Evolutionary conservation across 331 rosid genomes (phyloP), one percentile per base, ranked within the genome.

Genomic region (Quercus phellos): DNA sequence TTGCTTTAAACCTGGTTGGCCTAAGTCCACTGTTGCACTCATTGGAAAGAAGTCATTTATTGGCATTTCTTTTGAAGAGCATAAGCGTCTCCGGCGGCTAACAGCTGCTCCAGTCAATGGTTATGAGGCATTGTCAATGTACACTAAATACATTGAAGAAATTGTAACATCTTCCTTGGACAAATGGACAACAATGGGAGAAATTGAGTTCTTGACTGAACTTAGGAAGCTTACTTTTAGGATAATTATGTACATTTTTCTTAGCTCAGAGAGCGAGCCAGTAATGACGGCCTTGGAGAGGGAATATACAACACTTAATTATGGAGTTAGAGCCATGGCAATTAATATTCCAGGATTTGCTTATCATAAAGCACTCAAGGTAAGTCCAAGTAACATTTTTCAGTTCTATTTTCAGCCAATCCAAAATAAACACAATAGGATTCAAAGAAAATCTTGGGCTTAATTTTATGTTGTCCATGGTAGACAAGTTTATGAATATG

Each of bases 321-420:
- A 84, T 70, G 98, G 97, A 56, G 89, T 94, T 50, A 88, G 98
- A 81, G 93, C 98, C 74, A 88, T 94, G 98, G 76, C 85, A 3
- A 89, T 94, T 43, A 89, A 92, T 68, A 17, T 94, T 81, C 98
- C 98, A 4, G 98, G 98, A 72, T 94, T 94, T 22, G 97, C 97
- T 4, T 94, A 88, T 77, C 78, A 90, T 77, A 94, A 77, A 32
- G 96, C 98, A 14, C 84, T 86, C 63, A 92, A 90, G 97, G 98
- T 89, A 74, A 76, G 59, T 54, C 72, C 38, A 32, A 30, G 4
- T 16, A 6, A 21, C 13, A 4, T 29, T 32, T n/a, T 12, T 7
- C 53, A 11, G 30, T 24, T 54, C 54, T 22, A 13, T 21, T 61
- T 4, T 21, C 42, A 61, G 14, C 27, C 42, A 14, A 61, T 61